Evolutionary conservation across 2,329 filamentous ascomycete species (phyloP).

Genomic region (Huntiella omanensis): DNA sequence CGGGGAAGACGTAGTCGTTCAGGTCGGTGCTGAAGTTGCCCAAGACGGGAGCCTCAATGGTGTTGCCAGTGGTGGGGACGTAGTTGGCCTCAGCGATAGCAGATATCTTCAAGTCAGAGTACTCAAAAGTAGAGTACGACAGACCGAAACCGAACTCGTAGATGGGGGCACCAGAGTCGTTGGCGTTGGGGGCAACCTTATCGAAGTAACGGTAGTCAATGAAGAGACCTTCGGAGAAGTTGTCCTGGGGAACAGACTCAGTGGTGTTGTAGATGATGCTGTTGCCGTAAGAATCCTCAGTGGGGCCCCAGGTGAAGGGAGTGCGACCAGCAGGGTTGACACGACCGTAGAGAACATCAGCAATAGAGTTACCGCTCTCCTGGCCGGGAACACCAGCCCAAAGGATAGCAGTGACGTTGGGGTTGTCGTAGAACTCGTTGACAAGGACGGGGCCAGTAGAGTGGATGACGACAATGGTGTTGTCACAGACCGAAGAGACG

Average conservation of each 20-base stretch:
- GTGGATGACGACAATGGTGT: slow-evolving; percentile 86
- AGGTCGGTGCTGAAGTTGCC: slow-evolving; percentile 44
- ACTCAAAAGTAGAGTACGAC: slow-evolving; percentile 62
- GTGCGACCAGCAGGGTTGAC: slow-evolving; percentile 60
- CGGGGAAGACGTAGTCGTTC: slow-evolving; percentile 50
- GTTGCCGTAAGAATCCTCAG: slow-evolving; percentile 47
- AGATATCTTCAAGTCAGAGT: slow-evolving; percentile 45
- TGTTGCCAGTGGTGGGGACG: slow-evolving; percentile 40
- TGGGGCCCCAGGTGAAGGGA: slow-evolving; percentile 62
- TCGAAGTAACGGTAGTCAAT: slow-evolving; percentile 58
- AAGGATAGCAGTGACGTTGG: slow-evolving; percentile 67
- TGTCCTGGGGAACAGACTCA: slow-evolving; percentile 43
- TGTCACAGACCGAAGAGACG: slow-evolving; percentile 58
- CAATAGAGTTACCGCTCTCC: slow-evolving; percentile 62
- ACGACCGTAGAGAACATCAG: slow-evolving; percentile 67
- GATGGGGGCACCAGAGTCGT: slow-evolving; percentile 38
- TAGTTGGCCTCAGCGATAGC: slow-evolving; percentile 32
- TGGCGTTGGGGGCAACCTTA: slow-evolving; percentile 23
- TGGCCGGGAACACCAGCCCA: slow-evolving; percentile 71
- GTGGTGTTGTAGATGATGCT: slow-evolving; percentile 56
- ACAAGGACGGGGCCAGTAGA: slow-evolving; percentile 64
- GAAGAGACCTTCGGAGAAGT: slow-evolving; percentile 61
- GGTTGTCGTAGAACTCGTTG: slow-evolving; percentile 52
- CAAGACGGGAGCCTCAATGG: slow-evolving; percentile 42
- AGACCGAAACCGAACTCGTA: slow-evolving; percentile 72